Evolutionary conservation across 1,284 basidiomycete species (phyloP), one percentile per base, ranked within the genome.

Genomic region (Puccinia polysora): DNA sequence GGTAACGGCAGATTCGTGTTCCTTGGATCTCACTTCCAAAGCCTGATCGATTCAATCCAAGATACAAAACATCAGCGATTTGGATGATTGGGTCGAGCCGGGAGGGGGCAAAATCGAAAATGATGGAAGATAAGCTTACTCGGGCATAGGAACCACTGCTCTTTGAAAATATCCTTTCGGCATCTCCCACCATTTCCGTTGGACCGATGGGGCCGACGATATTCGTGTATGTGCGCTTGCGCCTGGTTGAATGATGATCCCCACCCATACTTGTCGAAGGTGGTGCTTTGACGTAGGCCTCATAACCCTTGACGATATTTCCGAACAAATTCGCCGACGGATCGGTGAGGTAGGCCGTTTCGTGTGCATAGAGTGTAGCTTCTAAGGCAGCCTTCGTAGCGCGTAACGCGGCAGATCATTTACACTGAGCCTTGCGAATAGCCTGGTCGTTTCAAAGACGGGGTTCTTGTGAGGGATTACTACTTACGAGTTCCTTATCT

Each of bases 231-330:
- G 59, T 40, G 23, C 69, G 18, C 38, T 72, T 72, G 15, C 69
- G 30, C 10, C 69, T 45, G 4, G 67, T 70, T 14, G 67, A 70
- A 70, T 59, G 67, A 47, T 70, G 67, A 58, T 70, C 67, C n/a
- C 47, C 59, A 2, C 34, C 59, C 20, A 64, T 56, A 15, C 47
- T 72, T 8, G 58, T 59, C 20, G 69, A 72, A 40, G 69, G 69
- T n/a, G 69, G 69, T 36, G 69, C 69, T 40, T 72, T 72, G 14
- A 72, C 69, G 32, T 72, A 72, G n/a, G 59, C 69, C 38, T 72
- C 69, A 60, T 72, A 72, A 4, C 69, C 69, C 36, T 72, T 72
- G 36, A 72, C 69, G 30, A 72, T 72, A 52, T 72, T 72, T 2
- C 69, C 69, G 55, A 72, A 72, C 23, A 60, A 40, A 50, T 72